Evolutionary conservation across 306 rosid genomes (phyloP).

Genomic region (Malus orientalis): DNA sequence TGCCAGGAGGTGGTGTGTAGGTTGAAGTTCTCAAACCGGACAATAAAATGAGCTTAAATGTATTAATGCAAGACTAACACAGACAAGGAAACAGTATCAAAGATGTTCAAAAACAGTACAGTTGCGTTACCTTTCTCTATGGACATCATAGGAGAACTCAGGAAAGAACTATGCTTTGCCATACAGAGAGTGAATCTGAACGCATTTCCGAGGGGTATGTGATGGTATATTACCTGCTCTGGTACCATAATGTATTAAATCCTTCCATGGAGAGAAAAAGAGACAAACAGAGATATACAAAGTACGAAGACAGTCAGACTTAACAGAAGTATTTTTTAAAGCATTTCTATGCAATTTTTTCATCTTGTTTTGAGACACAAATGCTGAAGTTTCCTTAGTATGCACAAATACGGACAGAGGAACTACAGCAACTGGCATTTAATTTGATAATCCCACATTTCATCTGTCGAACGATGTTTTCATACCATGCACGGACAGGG

Average conservation of each 20-base stretch:
- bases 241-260: conserved; percentile 17
- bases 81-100: background rate
- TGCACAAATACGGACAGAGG: background rate
- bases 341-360: background rate
- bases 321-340: background rate
- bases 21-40: no score
- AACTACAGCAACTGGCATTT: background rate
- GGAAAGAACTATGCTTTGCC: conserved; percentile 35
- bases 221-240: conserved; percentile 52
- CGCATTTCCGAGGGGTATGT: conserved; percentile 28
- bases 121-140: conserved; percentile 40
- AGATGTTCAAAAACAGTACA: conserved; percentile 8
- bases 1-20: no score
- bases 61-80: background rate
- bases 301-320: background rate
- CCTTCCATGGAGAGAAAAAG: background rate
- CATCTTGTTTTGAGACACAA: background rate
- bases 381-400: background rate
- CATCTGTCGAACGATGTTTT: background rate
- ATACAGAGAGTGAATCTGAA: conserved; percentile 38
- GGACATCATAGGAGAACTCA: conserved; percentile 44
- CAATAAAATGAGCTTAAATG: no score
- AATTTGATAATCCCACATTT: background rate
- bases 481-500: background rate
- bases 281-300: background rate